Evolutionary conservation across 768 basidiomycete species (phyloP).

Genomic region (Daedaleopsis nitida): DNA sequence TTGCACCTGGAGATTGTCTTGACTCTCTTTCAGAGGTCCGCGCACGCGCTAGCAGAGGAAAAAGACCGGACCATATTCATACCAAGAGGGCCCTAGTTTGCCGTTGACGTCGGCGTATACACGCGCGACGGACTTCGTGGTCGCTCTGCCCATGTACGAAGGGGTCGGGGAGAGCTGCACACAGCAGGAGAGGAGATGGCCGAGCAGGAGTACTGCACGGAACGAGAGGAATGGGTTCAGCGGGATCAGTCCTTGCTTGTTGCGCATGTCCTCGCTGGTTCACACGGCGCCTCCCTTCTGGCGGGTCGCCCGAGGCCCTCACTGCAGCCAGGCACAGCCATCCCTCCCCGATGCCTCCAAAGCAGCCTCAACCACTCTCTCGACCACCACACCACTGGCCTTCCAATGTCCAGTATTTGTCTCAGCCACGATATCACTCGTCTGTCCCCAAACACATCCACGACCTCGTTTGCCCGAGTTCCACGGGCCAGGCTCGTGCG

Average conservation of each 20-base stretch:
- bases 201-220: conserved; percentile 5
- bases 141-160: conserved; percentile 63
- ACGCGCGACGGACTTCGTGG: conserved; percentile 78
- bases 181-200: conserved; percentile 12
- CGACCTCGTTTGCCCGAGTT: conserved; percentile 34
- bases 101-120: conserved; percentile 89
- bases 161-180: not conserved
- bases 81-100: conserved; percentile 87
- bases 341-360: not conserved
- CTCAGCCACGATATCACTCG: conserved; percentile 52
- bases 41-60: not conserved
- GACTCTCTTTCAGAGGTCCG: conserved; percentile 5
- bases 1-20: conserved; percentile 95
- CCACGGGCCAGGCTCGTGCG: conserved; percentile 13
- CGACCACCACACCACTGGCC: conserved; percentile 49
- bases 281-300: conserved; percentile 14
- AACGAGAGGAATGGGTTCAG: conserved; percentile 12
- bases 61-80: conserved; percentile 80
- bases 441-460: conserved; percentile 52
- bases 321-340: not conserved
- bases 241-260: conserved; percentile 15
- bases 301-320: not conserved
- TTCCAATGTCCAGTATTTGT: conserved; percentile 53
- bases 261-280: conserved; percentile 18
- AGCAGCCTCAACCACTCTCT: not conserved